Evolutionary conservation across 148 eudicot genomes (phyloP).

Genomic region (Simmondsia chinensis): DNA sequence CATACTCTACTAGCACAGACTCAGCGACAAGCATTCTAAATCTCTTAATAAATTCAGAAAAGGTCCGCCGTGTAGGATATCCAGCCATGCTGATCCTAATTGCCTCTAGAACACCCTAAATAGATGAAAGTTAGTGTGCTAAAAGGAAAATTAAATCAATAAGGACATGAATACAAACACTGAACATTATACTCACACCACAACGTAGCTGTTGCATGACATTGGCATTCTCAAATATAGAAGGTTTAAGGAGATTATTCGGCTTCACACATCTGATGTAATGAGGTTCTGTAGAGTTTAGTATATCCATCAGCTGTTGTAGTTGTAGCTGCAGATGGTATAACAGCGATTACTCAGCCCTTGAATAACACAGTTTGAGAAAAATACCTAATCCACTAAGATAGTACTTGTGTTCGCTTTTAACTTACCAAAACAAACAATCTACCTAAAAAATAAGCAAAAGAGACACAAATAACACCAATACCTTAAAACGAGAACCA

Average conservation of each 20-base stretch:
- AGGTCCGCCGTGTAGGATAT: conserved; percentile 82
- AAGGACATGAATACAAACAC: too few species aligned
- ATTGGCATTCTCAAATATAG: conserved; percentile 87
- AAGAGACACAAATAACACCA: too few species aligned
- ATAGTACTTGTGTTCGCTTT: too few species aligned
- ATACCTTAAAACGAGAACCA: conserved; percentile 89
- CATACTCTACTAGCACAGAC: conserved; percentile 65
- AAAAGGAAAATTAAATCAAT: conserved; percentile 1
- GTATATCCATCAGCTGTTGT: conserved; percentile 85
- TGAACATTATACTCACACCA: conserved; percentile 71
- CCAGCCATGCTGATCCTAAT: conserved; percentile 97
- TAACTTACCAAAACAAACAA: too few species aligned
- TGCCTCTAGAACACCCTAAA: conserved; percentile 98
- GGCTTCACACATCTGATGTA: conserved; percentile 99
- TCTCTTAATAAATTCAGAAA: conserved; percentile 71
- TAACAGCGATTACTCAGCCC: too few species aligned
- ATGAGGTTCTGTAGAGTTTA: conserved; percentile 94
- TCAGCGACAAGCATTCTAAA: conserved; percentile 82
- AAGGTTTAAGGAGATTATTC: conserved; percentile 85
- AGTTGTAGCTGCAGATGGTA: conserved; percentile 96
- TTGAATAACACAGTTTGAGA: too few species aligned
- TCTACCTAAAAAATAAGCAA: too few species aligned
- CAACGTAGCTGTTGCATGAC: conserved; percentile 96
- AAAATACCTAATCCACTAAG: too few species aligned
- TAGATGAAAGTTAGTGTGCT: conserved; percentile 20